These are phyloP conservation scores for Clavulina sp. DNA, from an alignment of 768 basidiomycete genomes.

Conservation along the genomic window DNA sequence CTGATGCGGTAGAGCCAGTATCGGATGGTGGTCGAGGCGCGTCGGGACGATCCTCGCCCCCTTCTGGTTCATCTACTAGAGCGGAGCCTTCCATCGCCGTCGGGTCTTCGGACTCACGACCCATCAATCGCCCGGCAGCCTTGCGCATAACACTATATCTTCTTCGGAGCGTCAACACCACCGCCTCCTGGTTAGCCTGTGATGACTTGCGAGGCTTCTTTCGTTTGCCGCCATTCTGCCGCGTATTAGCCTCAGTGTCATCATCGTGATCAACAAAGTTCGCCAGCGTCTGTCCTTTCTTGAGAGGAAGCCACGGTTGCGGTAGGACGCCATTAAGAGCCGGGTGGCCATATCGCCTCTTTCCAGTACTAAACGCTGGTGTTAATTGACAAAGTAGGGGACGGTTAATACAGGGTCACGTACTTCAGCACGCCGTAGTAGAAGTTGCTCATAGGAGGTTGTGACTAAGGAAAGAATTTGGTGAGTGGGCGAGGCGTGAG, in stretches of 20 bases:
- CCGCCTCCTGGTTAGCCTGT: constrained; percentile 28
- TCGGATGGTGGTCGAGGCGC: not conserved
- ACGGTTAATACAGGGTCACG: not conserved
- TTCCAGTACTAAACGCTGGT: constrained; percentile 54
- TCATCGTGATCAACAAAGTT: constrained; percentile 24
- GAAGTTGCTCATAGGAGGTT: constrained; percentile 94
- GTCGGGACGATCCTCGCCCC: not conserved
- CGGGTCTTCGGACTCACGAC: not conserved
- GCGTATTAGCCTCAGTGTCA: constrained; percentile 14
- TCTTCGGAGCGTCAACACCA: constrained; percentile 68
- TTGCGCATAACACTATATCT: constrained; percentile 12
- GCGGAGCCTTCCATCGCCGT: not conserved
- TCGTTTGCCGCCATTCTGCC: constrained; percentile 12
- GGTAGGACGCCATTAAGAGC: constrained; percentile 87
- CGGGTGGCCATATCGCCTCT: constrained; percentile 86
- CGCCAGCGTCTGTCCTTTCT: constrained; percentile 59
- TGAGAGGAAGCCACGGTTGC: constrained; percentile 84
- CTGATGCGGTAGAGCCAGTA: too few relatives aligned
- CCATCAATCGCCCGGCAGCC: not conserved
- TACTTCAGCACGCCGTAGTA: constrained; percentile 43
- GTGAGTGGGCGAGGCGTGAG: constrained; percentile 4
- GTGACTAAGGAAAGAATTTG: constrained; percentile 35
- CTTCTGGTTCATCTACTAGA: not conserved
- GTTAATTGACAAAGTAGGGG: not conserved
- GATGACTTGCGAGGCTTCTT: constrained; percentile 10